A percentile compares a stretch with the other conserved stretches of the same genome.
phyloP scores from a whole-genome alignment of 768 basidiomycete genomes.

The Hericium rajendrae region DNA sequence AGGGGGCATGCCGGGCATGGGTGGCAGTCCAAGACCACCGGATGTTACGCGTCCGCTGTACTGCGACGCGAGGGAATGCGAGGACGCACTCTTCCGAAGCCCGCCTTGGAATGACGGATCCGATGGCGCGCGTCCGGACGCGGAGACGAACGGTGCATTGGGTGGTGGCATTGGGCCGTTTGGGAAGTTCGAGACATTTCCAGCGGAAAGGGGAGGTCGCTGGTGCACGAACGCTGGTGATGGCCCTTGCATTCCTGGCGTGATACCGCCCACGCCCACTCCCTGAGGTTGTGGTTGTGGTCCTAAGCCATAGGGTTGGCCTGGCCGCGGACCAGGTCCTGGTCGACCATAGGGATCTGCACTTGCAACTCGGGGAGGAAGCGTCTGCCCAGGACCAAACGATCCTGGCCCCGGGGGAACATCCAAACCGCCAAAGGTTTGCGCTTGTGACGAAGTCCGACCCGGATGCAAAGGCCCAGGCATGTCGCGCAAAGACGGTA shows the following conservation, averaged over 20 bases:
- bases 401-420: not conserved
- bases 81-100: constrained; percentile 45
- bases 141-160: constrained; percentile 6
- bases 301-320: not conserved
- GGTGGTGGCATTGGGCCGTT: constrained; percentile 2
- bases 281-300: not conserved
- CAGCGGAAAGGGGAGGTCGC: not conserved
- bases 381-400: not conserved
- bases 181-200: not conserved
- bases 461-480: constrained; percentile 11
- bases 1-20: constrained; percentile 27
- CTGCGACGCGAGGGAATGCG: constrained; percentile 48
- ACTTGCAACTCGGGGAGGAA: not conserved
- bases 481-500: constrained; percentile 16
- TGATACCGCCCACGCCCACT: not conserved
- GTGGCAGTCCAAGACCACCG: constrained; percentile 25
- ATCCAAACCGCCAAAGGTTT: not conserved
- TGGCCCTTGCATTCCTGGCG: not conserved
- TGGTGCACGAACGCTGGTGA: not conserved
- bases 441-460: constrained; percentile 18
- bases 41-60: constrained; percentile 21
- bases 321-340: not conserved
- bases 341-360: not conserved
- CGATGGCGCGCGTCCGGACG: constrained; percentile 16
- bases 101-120: constrained; percentile 21